Conservation (phyloP, 106 monocot genomes). For the Acorus calamus region DNA sequence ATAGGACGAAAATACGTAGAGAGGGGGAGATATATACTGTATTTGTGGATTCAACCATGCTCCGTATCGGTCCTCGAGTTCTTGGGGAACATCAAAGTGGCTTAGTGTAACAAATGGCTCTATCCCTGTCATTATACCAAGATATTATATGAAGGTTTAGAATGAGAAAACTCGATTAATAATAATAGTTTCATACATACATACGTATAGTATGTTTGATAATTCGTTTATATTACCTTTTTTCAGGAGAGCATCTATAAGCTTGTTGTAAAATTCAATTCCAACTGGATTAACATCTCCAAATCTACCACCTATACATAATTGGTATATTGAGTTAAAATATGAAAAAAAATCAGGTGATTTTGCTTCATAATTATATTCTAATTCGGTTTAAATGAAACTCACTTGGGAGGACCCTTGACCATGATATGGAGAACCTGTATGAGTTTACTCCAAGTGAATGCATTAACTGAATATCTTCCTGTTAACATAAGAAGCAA, state of each 20-base stretch:
- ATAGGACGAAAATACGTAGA: neutral
- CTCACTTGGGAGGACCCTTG: conserved; percentile 20
- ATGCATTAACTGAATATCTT: conserved; percentile 15
- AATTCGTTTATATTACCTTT: conserved; percentile 1
- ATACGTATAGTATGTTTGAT: too few species aligned
- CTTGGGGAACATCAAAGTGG: conserved; percentile 47
- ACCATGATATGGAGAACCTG: conserved; percentile 21
- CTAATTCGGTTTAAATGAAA: neutral
- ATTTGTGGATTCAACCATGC: conserved; percentile 44
- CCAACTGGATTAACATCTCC: conserved; percentile 13
- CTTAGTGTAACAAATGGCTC: conserved; percentile 44
- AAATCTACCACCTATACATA: conserved; percentile 11
- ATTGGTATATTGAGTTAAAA: too few species aligned
- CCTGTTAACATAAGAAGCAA: conserved; percentile 1
- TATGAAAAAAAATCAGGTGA: too few species aligned
- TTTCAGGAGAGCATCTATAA: conserved; percentile 9
- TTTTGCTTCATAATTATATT: too few species aligned
- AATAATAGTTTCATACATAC: too few species aligned
- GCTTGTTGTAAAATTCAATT: conserved; percentile 13
- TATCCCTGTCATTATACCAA: conserved; percentile 20
- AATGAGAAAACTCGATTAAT: neutral
- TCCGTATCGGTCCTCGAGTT: conserved; percentile 36
- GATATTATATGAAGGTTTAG: neutral
- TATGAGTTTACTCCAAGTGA: conserved; percentile 16
- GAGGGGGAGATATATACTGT: conserved; percentile 23